Conservation (phyloP, 805 yeast genomes). For the Candida ponderosae region DNA sequence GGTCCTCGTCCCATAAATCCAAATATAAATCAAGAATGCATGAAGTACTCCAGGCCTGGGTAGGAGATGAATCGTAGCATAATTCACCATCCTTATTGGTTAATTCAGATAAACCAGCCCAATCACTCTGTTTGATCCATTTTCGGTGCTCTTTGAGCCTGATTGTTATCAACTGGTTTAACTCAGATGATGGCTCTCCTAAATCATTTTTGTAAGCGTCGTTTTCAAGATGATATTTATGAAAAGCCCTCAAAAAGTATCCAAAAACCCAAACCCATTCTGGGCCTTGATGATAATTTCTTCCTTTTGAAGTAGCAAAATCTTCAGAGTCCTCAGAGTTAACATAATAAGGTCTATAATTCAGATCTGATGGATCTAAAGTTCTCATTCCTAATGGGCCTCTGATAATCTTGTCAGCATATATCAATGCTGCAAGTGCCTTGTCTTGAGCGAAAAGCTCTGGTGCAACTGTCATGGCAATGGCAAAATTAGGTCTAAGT, state of each 20-base stretch:
- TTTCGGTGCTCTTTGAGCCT: slow-evolving; percentile 57
- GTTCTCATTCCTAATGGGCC: slow-evolving; percentile 93
- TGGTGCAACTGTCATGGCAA: slow-evolving; percentile 93
- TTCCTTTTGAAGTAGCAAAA: slow-evolving; percentile 89
- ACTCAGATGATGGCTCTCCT: slow-evolving; percentile 36
- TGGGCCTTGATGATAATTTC: slow-evolving; percentile 98
- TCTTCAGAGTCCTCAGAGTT: slow-evolving; percentile 77
- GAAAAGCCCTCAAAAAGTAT: slow-evolving; percentile 74
- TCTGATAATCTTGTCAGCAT: slow-evolving; percentile 67
- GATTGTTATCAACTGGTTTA: slow-evolving; percentile 50
- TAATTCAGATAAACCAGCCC: slow-evolving; percentile 93
- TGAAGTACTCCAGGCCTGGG: slow-evolving; percentile 95
- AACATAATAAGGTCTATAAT: slow-evolving; percentile 83
- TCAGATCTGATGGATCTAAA: slow-evolving; percentile 85
- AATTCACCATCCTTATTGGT: slow-evolving; percentile 81
- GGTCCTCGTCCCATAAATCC: slow-evolving; percentile 41
- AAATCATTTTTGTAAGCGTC: slow-evolving; percentile 25
- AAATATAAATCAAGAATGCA: slow-evolving; percentile 74
- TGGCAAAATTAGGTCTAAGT: slow-evolving; percentile 83
- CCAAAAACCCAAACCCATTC: slow-evolving; percentile 97
- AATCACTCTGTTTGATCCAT: slow-evolving; percentile 69
- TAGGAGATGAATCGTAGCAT: slow-evolving; percentile 85
- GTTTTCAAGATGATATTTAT: slow-evolving; percentile 40
- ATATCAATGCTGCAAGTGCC: slow-evolving; percentile 56
- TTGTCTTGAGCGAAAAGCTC: slow-evolving; percentile 63